Percentiles rank a stretch among this genome's conserved stretches.
Conservation (phyloP, 2,329 filamentous ascomycete species). For the Calonectria multiphialidica region DNA sequence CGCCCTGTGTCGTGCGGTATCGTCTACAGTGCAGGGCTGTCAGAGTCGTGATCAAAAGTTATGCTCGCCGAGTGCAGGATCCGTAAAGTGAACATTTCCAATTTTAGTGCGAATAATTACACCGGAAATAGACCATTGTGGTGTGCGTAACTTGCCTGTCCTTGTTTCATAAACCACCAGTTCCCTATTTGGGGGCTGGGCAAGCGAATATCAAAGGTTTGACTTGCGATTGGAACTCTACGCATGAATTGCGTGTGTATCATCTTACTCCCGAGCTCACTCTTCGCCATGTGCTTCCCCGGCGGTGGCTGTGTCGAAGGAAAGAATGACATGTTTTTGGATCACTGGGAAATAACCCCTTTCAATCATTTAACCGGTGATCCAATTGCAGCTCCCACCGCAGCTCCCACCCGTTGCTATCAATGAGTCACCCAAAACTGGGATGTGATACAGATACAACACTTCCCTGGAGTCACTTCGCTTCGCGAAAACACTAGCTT, state of each 20-base stretch:
- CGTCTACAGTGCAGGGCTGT: slow-evolving; percentile 10
- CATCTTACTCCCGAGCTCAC: too few species aligned
- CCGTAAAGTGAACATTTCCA: background rate
- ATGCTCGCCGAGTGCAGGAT: background rate
- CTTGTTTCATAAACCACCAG: background rate
- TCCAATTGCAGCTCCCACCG: too few species aligned
- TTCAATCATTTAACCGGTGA: too few species aligned
- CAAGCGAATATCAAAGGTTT: background rate
- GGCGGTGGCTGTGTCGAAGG: too few species aligned
- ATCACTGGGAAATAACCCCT: too few species aligned
- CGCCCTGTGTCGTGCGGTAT: slow-evolving; percentile 15
- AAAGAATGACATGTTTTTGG: too few species aligned
- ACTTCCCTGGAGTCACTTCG: too few species aligned
- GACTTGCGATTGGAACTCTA: background rate
- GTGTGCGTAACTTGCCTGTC: background rate
- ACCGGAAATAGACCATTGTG: background rate
- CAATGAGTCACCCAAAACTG: too few species aligned
- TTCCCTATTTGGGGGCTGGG: background rate
- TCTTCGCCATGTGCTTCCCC: too few species aligned
- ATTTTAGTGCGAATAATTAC: background rate
- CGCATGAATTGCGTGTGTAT: background rate
- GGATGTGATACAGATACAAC: too few species aligned
- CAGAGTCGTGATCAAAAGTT: background rate
- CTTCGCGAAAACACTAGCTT: too few species aligned
- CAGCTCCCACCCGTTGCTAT: too few species aligned